Conservation (phyloP, 1,284 basidiomycete species). For the Leccinum fuscescens region DNA sequence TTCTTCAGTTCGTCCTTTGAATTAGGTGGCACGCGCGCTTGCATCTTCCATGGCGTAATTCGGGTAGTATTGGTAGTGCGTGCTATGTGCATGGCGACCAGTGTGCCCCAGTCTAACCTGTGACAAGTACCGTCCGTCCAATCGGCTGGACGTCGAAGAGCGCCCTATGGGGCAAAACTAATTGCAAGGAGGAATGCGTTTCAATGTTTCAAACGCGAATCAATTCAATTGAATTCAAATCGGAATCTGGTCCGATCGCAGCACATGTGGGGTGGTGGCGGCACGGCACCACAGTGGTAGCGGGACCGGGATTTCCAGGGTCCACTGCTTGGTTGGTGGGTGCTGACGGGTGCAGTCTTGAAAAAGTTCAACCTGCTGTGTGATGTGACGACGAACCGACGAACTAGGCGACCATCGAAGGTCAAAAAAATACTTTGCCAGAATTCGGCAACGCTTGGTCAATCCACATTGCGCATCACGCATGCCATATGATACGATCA, state of each 20-base stretch:
- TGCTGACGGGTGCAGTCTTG: not conserved
- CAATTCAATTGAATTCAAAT: not conserved
- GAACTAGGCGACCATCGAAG: not conserved
- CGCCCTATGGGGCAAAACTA: not conserved
- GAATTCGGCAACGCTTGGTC: not conserved
- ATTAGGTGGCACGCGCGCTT: constrained; percentile 3
- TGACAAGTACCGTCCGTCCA: not conserved
- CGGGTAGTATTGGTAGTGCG: not conserved
- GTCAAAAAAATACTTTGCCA: not conserved
- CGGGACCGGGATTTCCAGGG: not conserved
- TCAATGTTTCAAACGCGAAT: not conserved
- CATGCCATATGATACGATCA: not conserved
- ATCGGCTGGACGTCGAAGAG: not conserved
- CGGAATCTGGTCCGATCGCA: not conserved
- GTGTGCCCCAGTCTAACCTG: not conserved
- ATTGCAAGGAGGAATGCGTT: not conserved
- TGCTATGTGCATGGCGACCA: not conserved
- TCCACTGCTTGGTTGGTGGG: not conserved
- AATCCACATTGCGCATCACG: not conserved
- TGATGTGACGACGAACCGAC: not conserved
- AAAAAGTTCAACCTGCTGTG: not conserved
- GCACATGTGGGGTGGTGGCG: not conserved
- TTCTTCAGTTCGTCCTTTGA: not conserved
- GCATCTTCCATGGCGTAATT: not conserved
- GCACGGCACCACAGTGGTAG: not conserved